These are phyloP conservation scores for Komagataella pastoris DNA, from an alignment of 805 yeast species.

Conservation along the genomic window DNA sequence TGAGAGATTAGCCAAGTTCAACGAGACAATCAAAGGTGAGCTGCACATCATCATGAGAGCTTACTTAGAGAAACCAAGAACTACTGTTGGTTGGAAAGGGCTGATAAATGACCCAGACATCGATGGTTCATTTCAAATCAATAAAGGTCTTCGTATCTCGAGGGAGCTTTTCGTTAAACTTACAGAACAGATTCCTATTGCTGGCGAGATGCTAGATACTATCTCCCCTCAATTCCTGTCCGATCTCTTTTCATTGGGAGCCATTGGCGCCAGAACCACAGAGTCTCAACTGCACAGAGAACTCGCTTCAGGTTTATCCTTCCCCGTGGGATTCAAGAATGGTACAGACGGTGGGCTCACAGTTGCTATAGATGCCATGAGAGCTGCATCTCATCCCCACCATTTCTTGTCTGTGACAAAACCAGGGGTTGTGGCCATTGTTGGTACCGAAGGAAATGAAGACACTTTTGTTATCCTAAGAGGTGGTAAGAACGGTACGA, in stretches of 20 bases:
- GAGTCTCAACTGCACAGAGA: conserved; percentile 98
- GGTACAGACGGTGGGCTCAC: conserved; percentile 94
- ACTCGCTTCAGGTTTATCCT: conserved; percentile 93
- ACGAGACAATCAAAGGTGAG: conserved; percentile 64
- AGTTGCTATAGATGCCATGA: conserved; percentile 89
- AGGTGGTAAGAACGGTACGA: conserved; percentile 92
- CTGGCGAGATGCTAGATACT: conserved; percentile 96
- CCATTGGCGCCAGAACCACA: conserved; percentile 98
- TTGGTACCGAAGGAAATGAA: conserved; percentile 90
- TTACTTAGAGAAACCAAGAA: conserved; percentile 94
- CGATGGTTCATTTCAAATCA: conserved; percentile 84
- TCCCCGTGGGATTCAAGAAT: conserved; percentile 97
- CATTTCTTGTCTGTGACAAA: conserved; percentile 97
- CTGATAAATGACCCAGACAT: conserved; percentile 94
- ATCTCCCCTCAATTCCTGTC: conserved; percentile 92
- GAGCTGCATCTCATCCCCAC: conserved; percentile 84
- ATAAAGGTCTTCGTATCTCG: conserved; percentile 82
- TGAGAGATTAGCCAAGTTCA: conserved; percentile 44
- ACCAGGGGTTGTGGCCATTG: conserved; percentile 93
- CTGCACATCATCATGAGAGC: conserved; percentile 91
- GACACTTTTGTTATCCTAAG: conserved; percentile 89
- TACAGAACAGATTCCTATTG: conserved; percentile 83
- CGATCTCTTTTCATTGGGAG: conserved; percentile 87
- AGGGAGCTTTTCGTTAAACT: conserved; percentile 76
- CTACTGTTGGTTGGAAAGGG: conserved; percentile 99